Evolutionary conservation across 2,329 filamentous ascomycete genomes (phyloP), one percentile per base, ranked within the genome.

Genomic region (Berkeleyomyces rouxiae): DNA sequence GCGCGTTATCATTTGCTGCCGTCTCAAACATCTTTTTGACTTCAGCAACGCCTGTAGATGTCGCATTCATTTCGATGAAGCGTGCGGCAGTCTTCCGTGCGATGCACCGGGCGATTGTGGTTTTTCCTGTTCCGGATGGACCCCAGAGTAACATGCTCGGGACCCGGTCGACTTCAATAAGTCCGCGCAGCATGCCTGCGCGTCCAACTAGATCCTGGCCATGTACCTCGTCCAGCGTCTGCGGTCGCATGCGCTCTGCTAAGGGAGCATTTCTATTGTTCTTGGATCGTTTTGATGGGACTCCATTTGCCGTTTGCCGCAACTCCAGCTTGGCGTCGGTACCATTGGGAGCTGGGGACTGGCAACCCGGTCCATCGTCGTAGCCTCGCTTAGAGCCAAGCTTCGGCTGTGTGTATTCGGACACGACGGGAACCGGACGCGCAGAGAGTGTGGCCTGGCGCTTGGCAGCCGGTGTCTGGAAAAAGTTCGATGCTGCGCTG

Each of bases 131-230:
- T 31, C 88, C 88, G 0, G 87, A 84, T 0, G 81, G 82, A 40
- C 88, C 88, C 88, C 93, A 99, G 11, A 99, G 78, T 47, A 99
- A 90, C 89, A 99, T 96, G 11, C 89, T 95, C 0, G 93, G 92
- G 40, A 97, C 84, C 4, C 87, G 82, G 69, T 93, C 86, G 64
- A 86, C 81, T 69, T 96, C 88, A 67, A 99, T 95, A 64, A 97
- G 79, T 39, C 86, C 85, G 3, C 92, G 84, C 51, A 99, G 78
- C 4, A 97, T 83, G n/a, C 93, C 93, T 40, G 83, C 77, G 0
- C 83, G 82, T 0, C 90, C 92, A 1, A 99, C 91, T 0, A 99
- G 82, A 53, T 96, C 90, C 74, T 99, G 93, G 0, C 93, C 93
- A 67, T 80, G 90, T 2, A 97, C 87, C 13, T 96, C 86, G 69